These are phyloP conservation scores for Aspergillus aculeatus DNA, from an alignment of 2,329 filamentous ascomycete genomes.

Conservation along the genomic window DNA sequence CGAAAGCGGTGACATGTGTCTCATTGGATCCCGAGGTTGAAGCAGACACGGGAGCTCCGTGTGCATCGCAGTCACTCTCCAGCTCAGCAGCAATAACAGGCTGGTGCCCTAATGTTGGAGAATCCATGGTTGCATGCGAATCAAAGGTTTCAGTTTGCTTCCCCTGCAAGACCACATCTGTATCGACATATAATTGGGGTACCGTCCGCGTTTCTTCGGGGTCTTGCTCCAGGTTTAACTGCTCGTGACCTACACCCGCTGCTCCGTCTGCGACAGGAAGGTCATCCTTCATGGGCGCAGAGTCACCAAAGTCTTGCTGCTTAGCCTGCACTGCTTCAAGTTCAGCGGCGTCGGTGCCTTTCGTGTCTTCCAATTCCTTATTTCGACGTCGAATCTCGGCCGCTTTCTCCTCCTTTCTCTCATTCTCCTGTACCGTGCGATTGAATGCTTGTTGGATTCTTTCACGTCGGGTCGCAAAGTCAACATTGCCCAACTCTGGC, in stretches of 20 bases:
- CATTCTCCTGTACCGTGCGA: slow-evolving; percentile 72
- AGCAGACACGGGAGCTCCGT: slow-evolving; percentile 37
- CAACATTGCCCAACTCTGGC: slow-evolving; percentile 70
- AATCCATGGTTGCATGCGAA: slow-evolving; percentile 37
- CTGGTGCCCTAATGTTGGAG: slow-evolving; percentile 43
- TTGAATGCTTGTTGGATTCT: slow-evolving; percentile 83
- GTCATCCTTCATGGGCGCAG: slow-evolving; percentile 20
- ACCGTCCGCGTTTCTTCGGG: slow-evolving; percentile 9
- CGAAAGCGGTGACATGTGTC: slow-evolving; percentile 63
- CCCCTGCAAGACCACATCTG: slow-evolving; percentile 17
- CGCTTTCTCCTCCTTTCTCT: slow-evolving; percentile 56
- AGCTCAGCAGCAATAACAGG: slow-evolving; percentile 13
- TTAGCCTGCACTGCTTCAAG: slow-evolving; percentile 22
- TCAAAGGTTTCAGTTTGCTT: slow-evolving; percentile 6
- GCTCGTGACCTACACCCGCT: slow-evolving; percentile 13
- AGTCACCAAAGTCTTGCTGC: slow-evolving; percentile 5
- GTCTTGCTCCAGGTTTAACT: slow-evolving; percentile 7
- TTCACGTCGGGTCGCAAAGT: slow-evolving; percentile 79
- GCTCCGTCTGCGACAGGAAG: slow-evolving; percentile 25
- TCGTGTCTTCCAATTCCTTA: slow-evolving; percentile 48
- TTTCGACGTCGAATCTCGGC: slow-evolving; percentile 49
- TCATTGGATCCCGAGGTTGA: slow-evolving; percentile 60
- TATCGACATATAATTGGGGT: slow-evolving; percentile 31
- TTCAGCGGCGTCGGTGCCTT: slow-evolving; percentile 38
- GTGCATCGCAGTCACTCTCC: slow-evolving; percentile 7